Conservation (phyloP, 177 flowering plant genomes). For the Vitis hybrid region DNA sequence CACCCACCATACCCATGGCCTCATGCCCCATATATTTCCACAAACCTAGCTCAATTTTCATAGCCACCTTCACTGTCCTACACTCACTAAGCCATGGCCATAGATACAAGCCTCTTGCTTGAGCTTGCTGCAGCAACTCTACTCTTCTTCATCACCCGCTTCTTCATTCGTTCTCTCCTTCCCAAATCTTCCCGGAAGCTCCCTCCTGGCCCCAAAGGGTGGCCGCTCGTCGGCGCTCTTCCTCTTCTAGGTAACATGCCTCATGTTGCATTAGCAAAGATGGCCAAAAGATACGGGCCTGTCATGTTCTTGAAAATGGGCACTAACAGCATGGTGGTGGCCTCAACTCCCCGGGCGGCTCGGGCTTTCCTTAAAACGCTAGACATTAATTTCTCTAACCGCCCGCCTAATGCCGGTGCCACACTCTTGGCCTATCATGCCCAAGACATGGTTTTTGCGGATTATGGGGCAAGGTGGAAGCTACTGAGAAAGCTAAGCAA, state of each 20-base stretch:
- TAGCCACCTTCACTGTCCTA: too few species aligned
- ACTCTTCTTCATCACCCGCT: background rate
- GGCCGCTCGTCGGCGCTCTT: slow-evolving; percentile 48
- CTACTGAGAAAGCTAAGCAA: too few species aligned
- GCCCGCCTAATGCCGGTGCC: too few species aligned
- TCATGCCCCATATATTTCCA: too few species aligned
- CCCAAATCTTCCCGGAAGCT: slow-evolving; percentile 4
- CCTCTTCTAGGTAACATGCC: slow-evolving; percentile 49
- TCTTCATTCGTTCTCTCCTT: slow-evolving; percentile 11
- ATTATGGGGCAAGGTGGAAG: too few species aligned
- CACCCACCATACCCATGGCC: too few species aligned
- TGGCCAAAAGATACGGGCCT: slow-evolving; percentile 45
- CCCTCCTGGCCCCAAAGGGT: slow-evolving; percentile 54
- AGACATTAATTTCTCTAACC: slow-evolving; percentile 40
- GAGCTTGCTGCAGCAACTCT: too few species aligned
- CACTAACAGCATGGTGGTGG: slow-evolving; percentile 39
- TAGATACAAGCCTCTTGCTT: too few species aligned
- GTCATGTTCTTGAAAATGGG: slow-evolving; percentile 49
- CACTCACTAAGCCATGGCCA: too few species aligned
- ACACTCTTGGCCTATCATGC: too few species aligned
- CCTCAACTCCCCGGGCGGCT: slow-evolving; percentile 48
- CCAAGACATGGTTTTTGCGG: too few species aligned
- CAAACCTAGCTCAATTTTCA: too few species aligned
- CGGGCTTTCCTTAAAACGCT: slow-evolving; percentile 42
- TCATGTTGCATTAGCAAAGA: slow-evolving; percentile 34